These are phyloP conservation scores for Heliamphora ciliata DNA, from an alignment of 179 eudicot species.

Conservation along the genomic window DNA sequence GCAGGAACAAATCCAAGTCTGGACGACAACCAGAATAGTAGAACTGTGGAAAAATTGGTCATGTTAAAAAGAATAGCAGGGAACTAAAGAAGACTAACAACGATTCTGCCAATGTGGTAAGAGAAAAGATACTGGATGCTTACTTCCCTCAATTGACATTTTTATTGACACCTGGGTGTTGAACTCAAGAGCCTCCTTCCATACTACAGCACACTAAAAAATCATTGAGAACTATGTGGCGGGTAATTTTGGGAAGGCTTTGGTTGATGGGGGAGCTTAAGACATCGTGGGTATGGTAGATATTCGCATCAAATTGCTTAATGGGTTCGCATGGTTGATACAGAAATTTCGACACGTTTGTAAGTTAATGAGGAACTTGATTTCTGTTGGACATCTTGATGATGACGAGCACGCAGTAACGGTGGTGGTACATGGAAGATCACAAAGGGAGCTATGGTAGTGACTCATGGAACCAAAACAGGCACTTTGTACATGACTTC, in stretches of 20 bases:
- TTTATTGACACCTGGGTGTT: background rate
- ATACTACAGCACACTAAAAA: too few relatives aligned
- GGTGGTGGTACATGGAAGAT: too few relatives aligned
- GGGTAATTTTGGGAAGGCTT: background rate
- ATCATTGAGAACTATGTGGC: background rate
- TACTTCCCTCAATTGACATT: background rate
- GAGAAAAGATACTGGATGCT: background rate
- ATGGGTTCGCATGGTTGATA: background rate
- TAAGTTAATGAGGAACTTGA: background rate
- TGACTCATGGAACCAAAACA: too few relatives aligned
- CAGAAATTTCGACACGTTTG: background rate
- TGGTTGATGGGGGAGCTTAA: background rate
- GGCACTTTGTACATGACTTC: too few relatives aligned
- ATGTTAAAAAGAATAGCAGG: background rate
- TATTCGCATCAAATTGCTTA: background rate
- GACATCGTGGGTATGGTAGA: background rate
- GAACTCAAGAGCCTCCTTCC: background rate
- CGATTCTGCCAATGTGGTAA: background rate
- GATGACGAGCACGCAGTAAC: background rate
- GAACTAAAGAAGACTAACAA: too few relatives aligned
- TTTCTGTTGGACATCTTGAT: background rate
- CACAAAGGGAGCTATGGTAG: too few relatives aligned
- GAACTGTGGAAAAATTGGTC: background rate
- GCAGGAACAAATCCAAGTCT: too few relatives aligned
- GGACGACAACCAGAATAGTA: too few relatives aligned